Conservation (phyloP, 75 land plant genomes). For the Isoetes taiwanensis region DNA sequence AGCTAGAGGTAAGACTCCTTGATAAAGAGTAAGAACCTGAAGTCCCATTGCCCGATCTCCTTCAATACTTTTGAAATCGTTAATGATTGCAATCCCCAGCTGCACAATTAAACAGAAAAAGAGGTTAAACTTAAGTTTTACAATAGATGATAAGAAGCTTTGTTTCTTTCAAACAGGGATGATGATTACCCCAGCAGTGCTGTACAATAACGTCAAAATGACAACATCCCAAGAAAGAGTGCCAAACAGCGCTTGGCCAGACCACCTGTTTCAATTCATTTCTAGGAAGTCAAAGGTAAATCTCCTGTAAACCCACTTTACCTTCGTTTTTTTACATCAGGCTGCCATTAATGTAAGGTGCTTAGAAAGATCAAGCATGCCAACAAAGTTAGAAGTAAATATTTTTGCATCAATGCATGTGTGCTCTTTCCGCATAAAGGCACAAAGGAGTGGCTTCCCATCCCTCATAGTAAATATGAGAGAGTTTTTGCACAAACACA, state of each 20-base stretch:
- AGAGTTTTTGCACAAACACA: too few species aligned
- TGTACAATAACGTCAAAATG: slow-evolving; percentile 79
- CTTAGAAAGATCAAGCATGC: too few species aligned
- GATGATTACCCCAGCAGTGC: slow-evolving; percentile 80
- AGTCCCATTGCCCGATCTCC: slow-evolving; percentile 90
- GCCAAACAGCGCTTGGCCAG: slow-evolving; percentile 93
- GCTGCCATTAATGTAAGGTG: too few species aligned
- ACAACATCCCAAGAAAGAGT: slow-evolving; percentile 72
- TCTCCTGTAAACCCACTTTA: too few species aligned
- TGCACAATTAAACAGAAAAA: slow-evolving; percentile 18
- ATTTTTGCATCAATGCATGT: too few species aligned
- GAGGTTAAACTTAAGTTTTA: too few species aligned
- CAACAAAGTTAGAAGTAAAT: too few species aligned
- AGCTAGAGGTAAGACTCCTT: not conserved
- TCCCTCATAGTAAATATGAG: too few species aligned
- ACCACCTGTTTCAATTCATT: slow-evolving; percentile 95
- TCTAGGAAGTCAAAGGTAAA: too few species aligned
- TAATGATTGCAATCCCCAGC: slow-evolving; percentile 91
- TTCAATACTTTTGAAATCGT: slow-evolving; percentile 96
- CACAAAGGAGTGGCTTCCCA: too few species aligned
- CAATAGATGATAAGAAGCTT: not conserved
- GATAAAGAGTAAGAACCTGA: slow-evolving; percentile 42
- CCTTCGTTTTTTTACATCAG: too few species aligned
- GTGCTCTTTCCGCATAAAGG: too few species aligned
- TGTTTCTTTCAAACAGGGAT: not conserved